Evolutionary conservation across 345 rosid species (phyloP).

Genomic region (Nephelium lappaceum): DNA sequence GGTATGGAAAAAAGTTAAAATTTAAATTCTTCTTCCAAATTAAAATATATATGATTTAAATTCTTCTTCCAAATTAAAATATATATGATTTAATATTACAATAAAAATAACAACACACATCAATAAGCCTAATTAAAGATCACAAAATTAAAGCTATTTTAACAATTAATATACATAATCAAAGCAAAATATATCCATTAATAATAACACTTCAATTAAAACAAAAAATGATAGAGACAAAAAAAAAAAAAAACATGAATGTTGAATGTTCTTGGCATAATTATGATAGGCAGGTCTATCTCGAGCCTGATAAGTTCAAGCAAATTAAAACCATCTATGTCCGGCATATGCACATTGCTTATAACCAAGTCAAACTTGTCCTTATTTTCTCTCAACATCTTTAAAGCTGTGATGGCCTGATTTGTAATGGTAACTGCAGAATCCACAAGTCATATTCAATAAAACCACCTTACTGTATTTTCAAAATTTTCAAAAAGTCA

Average conservation of each 20-base stretch:
- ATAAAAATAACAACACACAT: no score
- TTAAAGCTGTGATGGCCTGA: constrained; percentile 58
- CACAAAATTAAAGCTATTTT: background rate
- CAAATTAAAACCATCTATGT: constrained; percentile 83
- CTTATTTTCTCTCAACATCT: constrained; percentile 69
- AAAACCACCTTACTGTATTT: no score
- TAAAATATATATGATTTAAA: no score
- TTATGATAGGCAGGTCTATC: constrained; percentile 83
- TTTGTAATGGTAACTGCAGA: constrained; percentile 71
- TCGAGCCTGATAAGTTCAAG: constrained; percentile 85
- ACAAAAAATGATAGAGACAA: constrained; percentile 5
- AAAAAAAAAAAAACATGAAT: background rate
- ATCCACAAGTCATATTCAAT: no score
- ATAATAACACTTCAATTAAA: background rate
- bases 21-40: no score
- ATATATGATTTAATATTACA: no score
- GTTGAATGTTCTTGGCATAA: constrained; percentile 40
- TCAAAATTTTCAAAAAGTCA: no score
- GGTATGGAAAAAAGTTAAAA: no score
- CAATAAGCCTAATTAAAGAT: no score
- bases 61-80: no score
- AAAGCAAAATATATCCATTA: background rate
- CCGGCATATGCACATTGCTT: constrained; percentile 86
- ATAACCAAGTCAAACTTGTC: constrained; percentile 73
- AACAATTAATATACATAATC: background rate